These are phyloP conservation scores for Colletotrichum godetiae DNA, from an alignment of 2,329 filamentous ascomycete genomes.

Conservation along the genomic window DNA sequence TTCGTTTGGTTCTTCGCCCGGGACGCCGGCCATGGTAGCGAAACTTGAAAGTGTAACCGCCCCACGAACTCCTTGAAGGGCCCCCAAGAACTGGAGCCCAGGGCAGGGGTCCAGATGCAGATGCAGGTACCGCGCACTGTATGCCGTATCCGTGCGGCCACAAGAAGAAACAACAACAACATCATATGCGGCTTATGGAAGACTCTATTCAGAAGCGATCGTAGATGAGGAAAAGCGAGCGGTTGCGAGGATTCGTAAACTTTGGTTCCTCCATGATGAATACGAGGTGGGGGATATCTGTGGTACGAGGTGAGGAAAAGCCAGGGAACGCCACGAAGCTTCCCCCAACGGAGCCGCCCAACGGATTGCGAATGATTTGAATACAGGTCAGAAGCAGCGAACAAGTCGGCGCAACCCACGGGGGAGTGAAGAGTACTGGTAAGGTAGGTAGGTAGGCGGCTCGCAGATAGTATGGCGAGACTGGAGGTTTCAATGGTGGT, in stretches of 20 bases:
- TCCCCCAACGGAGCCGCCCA: not conserved
- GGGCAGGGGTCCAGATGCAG: slow-evolving; percentile 6
- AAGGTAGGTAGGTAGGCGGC: not conserved
- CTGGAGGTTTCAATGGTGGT: not conserved
- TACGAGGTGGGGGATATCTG: not conserved
- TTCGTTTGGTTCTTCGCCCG: not conserved
- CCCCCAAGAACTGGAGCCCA: not conserved
- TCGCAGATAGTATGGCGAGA: not conserved
- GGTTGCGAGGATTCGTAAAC: not conserved
- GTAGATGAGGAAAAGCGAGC: not conserved
- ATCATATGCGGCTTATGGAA: not conserved
- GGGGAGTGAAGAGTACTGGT: not conserved
- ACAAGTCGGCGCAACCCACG: too few species aligned
- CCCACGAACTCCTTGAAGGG: slow-evolving; percentile 8
- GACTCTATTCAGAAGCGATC: not conserved
- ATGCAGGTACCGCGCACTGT: slow-evolving; percentile 27
- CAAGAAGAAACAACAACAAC: not conserved
- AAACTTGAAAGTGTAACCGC: not conserved
- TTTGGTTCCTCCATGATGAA: not conserved
- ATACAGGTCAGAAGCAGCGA: not conserved
- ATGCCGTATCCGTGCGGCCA: not conserved
- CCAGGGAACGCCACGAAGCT: not conserved
- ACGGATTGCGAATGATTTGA: not conserved
- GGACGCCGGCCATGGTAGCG: not conserved
- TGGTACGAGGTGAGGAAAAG: not conserved